Evolutionary conservation across 371 early-diverging fungal species (phyloP), one percentile per base, ranked within the genome.

Genomic region (Sporodiniella umbellata): DNA sequence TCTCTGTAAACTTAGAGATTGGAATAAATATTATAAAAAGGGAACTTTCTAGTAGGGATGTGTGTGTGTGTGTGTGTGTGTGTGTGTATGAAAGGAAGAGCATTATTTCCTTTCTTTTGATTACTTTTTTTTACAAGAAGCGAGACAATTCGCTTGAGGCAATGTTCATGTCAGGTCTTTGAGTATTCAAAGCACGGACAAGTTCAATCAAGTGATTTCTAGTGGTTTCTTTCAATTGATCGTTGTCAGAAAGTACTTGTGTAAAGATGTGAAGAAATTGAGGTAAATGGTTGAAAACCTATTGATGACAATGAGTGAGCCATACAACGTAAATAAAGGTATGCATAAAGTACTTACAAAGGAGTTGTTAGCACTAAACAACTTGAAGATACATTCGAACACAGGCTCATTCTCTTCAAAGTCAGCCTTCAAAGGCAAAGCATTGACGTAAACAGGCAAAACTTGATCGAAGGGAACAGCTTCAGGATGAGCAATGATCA

Each of bases 391-490:
- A 40, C 86, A 75, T 43, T 85, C 70, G 62, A 83, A 90, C 12
- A 92, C 86, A 17, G 88, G 84, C 51, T 81, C 72, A 48, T 92
- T 90, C 66, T 93, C 93, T 48, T 81, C 79, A 61, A 68, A 90
- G 60, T 94, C 93, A 21, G 70, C 70, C 69, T 87, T 81, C 45
- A 94, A 64, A 15, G 94, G 94, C 48, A 94, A 54, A 2, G 79
- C 78, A 19, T 68, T 63, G 18, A 89, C 63, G 62, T 92, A 75
- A 11, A 78, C 85, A 10, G 91, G 90, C 12, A 94, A 66, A n/a
- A 88, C 84, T 43, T 79, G 81, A 38, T 81, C 87, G 33, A 90
- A 55, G 5, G 92, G 92, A 3, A 92, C 82, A 10, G 81, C 83
- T 35, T 78, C 62, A 17, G 91, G 85, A 58, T 78, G 75, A 38